Evolutionary conservation across 2,329 filamentous ascomycete genomes (phyloP), one percentile per base, ranked within the genome.

Genomic region (Cladophialophora exuberans): DNA sequence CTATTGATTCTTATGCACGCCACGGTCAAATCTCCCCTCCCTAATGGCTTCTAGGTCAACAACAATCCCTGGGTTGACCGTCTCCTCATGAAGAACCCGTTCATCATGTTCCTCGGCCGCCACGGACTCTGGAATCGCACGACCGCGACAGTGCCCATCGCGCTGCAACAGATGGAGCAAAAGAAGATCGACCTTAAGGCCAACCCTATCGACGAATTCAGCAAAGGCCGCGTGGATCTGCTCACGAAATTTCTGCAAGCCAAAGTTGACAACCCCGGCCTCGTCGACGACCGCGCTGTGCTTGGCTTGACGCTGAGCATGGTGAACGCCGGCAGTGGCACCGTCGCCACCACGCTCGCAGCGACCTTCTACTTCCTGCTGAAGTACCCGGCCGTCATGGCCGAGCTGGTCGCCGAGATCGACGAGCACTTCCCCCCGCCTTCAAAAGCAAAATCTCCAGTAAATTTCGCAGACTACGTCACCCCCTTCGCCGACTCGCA

Each of bases 331-430:
- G 88, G 88, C 3, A 86, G 83, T 2, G 89, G 93, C 70, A 92
- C 88, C 0, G 92, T 89, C 0, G 88, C 87, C 30, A 91, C 91
- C 65, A 83, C 82, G 3, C 78, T 92, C 0, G 81, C 82, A 5
- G 79, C 84, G 6, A 80, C 90, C 0, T 90, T 93, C 65, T 92
- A 92, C 72, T 86, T 84, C 68, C 72, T 92, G 3, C 77, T 91
- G 30, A 85, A 85, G 64, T 81, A 84, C 64, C 85, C 84, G 0
- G 62, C 64, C n/a, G 63, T 62, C 1, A 20, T 68, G 25, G 31
- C 62, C 4, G 62, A 56, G 15, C 60, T 71, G 1, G 50, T 54
- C 15, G 22, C 56, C 2, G 70, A 72, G 33, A 60, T 72, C 2
- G 45, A 53, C 2, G 26, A 57, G 60, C 64, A 15, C 23, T 66